Conservation (phyloP, 1,284 basidiomycete species). For the Moniliella sp. region DNA sequence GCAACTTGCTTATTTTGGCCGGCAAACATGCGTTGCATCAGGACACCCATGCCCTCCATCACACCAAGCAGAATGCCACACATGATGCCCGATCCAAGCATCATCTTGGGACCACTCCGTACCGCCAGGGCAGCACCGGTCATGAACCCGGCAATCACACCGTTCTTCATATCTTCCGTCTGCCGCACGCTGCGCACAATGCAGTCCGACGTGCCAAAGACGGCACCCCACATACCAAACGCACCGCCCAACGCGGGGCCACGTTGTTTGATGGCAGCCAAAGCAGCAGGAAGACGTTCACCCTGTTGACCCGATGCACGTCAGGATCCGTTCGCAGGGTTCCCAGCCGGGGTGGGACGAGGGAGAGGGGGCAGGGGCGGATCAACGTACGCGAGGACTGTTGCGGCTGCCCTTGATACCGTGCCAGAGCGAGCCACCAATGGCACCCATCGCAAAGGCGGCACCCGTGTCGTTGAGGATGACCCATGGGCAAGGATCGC, state of each 20-base stretch:
- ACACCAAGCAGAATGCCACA: slow-evolving; percentile 91
- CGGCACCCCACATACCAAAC: slow-evolving; percentile 78
- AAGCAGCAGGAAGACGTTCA: slow-evolving; percentile 72
- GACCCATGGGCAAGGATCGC: slow-evolving; percentile 59
- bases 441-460: slow-evolving; percentile 69
- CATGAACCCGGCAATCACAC: slow-evolving; percentile 90
- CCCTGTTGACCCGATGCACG: slow-evolving; percentile 45
- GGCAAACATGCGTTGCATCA: slow-evolving; percentile 60
- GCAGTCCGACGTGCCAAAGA: slow-evolving; percentile 73
- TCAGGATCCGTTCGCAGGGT: no score
- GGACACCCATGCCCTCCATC: slow-evolving; percentile 51
- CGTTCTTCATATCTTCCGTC: slow-evolving; percentile 99
- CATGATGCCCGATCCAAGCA: slow-evolving; percentile 70
- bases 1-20: slow-evolving; percentile 43
- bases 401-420: slow-evolving; percentile 94
- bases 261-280: slow-evolving; percentile 90
- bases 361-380: neutral
- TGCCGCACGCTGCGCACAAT: slow-evolving; percentile 81
- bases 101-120: slow-evolving; percentile 79
- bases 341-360: no score
- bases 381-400: slow-evolving; percentile 57
- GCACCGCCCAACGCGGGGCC: slow-evolving; percentile 93
- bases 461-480: slow-evolving; percentile 96
- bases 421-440: slow-evolving; percentile 94
- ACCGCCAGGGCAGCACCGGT: slow-evolving; percentile 87